Evolutionary conservation across 2,329 filamentous ascomycete genomes (phyloP), one percentile per base, ranked within the genome.

Genomic region (Hypoxylon sp.): DNA sequence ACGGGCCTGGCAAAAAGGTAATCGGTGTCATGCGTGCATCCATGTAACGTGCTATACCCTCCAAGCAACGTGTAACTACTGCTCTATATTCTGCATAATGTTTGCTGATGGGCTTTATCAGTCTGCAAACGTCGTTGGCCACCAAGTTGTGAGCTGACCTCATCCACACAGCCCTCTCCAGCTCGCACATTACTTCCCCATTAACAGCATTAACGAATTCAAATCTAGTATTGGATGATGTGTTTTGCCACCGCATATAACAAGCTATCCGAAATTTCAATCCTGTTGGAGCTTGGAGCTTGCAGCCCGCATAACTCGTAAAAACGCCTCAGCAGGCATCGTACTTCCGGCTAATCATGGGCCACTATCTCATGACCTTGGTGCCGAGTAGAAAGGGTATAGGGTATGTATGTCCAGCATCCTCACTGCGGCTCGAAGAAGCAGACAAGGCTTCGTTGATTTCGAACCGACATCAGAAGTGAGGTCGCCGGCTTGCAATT

Each of bases 351-450:
- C 52, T 62, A 55, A 24, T 44, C 52, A 27, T 15, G 27, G 35
- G 15, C 27, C 35, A 48, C 24, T 27, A 27, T 27, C 24, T 29
- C 35, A 50, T 27, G 46, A 35, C 32, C 6, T 50, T 39, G 46
- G 27, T 37, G 8, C 32, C 19, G 31, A 17, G 47, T 29, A 44
- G 10, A 29, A 42, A 46, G 27, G 21, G 19, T 39, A 17, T 52
- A 29, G 35, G 21, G n/a, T 73, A 17, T 42, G 37, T 42, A 79
- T 90, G 88, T 90, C 85, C 86, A 84, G 87, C 85, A 85, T 82
- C 80, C 83, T 74, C 70, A 74, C 77, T 76, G 74, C 75, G 76
- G 72, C 76, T 75, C 75, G 73, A 69, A 64, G 71, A 75, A 75
- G 75, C 73, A 72, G 61, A 56, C 65, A 71, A 71, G 74, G 72